These are phyloP conservation scores for Pseudopyricularia javanii DNA, from an alignment of 2,329 filamentous ascomycete species.

Conservation along the genomic window DNA sequence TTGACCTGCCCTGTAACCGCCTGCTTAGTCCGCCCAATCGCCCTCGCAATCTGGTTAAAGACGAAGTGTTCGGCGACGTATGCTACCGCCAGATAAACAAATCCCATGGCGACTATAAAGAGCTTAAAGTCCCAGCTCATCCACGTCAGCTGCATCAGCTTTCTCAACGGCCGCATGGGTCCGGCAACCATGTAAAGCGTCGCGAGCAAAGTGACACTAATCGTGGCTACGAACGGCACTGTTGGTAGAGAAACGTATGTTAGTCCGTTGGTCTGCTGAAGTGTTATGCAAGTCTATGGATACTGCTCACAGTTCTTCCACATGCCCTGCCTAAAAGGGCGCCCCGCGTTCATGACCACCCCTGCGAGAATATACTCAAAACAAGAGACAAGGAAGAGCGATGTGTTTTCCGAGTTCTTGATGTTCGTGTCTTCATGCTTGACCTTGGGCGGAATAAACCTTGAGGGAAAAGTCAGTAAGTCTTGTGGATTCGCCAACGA, in stretches of 20 bases:
- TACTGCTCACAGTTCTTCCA: constrained; percentile 57
- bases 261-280: neutral
- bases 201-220: constrained; percentile 53
- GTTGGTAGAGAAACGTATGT: neutral
- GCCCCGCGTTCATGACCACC: constrained; percentile 80
- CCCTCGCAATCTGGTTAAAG: constrained; percentile 56
- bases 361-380: constrained; percentile 92
- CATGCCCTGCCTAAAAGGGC: constrained; percentile 75
- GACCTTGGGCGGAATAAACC: constrained; percentile 69
- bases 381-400: constrained; percentile 78
- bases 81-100: constrained; percentile 54
- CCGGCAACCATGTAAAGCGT: constrained; percentile 71
- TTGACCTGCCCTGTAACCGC: constrained; percentile 51
- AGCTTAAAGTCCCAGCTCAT: constrained; percentile 62
- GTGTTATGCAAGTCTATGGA: neutral
- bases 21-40: constrained; percentile 50
- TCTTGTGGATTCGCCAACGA: neutral
- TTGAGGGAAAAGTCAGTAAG: constrained; percentile 12
- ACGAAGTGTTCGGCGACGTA: constrained; percentile 62
- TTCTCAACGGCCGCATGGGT: constrained; percentile 55
- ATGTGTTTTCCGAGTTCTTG: constrained; percentile 86
- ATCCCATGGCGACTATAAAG: constrained; percentile 59
- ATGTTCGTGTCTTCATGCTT: constrained; percentile 73
- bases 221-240: constrained; percentile 78
- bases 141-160: constrained; percentile 75